These are phyloP conservation scores for Silene conica DNA, from an alignment of 148 eudicot species.

Conservation along the genomic window DNA sequence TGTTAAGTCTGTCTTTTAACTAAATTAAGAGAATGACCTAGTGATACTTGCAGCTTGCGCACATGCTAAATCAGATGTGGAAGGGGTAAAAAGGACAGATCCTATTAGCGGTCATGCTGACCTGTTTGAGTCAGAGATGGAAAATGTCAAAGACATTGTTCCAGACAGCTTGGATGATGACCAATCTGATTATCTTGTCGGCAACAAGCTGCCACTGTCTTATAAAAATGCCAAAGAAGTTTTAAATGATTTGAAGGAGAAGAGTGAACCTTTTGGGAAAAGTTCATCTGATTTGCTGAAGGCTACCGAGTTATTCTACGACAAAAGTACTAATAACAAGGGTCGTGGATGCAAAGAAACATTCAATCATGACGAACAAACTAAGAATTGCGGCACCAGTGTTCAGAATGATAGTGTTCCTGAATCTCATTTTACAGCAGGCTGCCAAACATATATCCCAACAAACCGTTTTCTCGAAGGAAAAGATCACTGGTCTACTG, in stretches of 20 bases:
- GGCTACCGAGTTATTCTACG: conserved; percentile 12
- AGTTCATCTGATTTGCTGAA: conserved; percentile 18
- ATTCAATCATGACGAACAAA: conserved; percentile 15
- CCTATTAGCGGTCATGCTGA: conserved; percentile 20
- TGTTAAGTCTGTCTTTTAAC: conserved; percentile 11
- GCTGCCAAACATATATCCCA: conserved; percentile 16
- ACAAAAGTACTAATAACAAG: conserved; percentile 17
- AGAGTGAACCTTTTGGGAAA: conserved; percentile 18
- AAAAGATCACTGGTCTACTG: conserved; percentile 15
- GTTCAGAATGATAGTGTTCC: conserved; percentile 23
- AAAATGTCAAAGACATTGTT: conserved; percentile 32
- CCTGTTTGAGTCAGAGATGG: conserved; percentile 30
- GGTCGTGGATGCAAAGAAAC: conserved; percentile 14
- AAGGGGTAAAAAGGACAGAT: conserved; percentile 26
- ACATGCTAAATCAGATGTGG: conserved; percentile 28
- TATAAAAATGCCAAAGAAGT: conserved; percentile 28
- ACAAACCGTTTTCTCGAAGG: conserved; percentile 11
- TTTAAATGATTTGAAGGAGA: conserved; percentile 20
- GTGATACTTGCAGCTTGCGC: conserved; percentile 32
- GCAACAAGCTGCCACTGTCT: conserved; percentile 19
- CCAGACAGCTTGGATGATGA: conserved; percentile 55
- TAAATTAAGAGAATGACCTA: background rate
- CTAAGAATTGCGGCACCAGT: conserved; percentile 10
- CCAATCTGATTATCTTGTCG: conserved; percentile 24
- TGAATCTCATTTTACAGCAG: conserved; percentile 26